phyloP scores from a whole-genome alignment of 2,329 filamentous ascomycete genomes.

The Epichloe coenophiala region DNA sequence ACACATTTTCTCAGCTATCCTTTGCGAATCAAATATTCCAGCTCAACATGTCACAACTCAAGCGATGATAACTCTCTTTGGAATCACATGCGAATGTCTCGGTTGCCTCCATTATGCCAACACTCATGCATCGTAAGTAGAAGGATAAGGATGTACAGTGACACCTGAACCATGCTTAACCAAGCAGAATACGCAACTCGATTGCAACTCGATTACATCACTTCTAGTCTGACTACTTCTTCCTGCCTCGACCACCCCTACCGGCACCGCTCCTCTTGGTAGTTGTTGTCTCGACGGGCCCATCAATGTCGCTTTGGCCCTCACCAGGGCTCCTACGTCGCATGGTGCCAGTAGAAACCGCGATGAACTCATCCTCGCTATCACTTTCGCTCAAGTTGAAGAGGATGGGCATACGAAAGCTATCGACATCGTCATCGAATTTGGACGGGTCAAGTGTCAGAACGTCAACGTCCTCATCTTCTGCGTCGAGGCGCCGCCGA shows the following conservation, averaged over 20 bases:
- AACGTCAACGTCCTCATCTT: constrained; percentile 90
- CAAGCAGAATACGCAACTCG: not conserved
- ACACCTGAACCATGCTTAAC: not conserved
- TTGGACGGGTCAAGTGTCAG: constrained; percentile 60
- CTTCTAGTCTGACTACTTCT: constrained; percentile 15
- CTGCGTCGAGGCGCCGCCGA: constrained; percentile 74
- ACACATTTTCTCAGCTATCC: not conserved
- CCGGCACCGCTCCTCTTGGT: constrained; percentile 25
- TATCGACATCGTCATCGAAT: constrained; percentile 42
- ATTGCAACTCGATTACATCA: not conserved
- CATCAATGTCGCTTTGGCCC: constrained; percentile 45
- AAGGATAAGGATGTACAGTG: not conserved
- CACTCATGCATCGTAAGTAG: not conserved
- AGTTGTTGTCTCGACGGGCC: constrained; percentile 31
- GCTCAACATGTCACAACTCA: not conserved
- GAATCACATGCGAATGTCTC: not conserved
- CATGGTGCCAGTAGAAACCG: constrained; percentile 66
- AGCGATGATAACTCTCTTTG: not conserved
- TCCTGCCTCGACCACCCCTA: constrained; percentile 28
- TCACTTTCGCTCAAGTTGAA: constrained; percentile 88
- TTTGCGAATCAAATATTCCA: not conserved
- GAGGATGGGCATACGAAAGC: constrained; percentile 89
- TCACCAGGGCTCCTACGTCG: constrained; percentile 71
- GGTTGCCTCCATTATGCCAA: not conserved
- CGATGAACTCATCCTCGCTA: constrained; percentile 76